These are phyloP conservation scores for Tricholoma saponaceum DNA, from an alignment of 768 basidiomycete species.

Conservation along the genomic window DNA sequence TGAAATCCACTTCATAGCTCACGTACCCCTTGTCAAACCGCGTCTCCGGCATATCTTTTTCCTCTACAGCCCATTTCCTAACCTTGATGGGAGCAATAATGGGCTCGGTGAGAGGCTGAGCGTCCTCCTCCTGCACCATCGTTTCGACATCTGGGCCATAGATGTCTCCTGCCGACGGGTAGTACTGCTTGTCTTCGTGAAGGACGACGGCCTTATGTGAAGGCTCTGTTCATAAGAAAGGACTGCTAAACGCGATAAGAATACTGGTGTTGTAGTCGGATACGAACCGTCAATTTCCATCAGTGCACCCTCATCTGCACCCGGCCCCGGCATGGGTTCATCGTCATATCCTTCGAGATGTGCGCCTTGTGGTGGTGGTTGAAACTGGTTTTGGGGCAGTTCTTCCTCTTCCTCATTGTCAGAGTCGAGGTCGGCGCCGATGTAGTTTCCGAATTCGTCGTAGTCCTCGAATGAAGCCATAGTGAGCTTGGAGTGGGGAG, in stretches of 20 bases:
- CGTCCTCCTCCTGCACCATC: slow-evolving; percentile 96
- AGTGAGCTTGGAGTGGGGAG: slow-evolving; percentile 3
- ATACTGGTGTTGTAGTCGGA: slow-evolving; percentile 2
- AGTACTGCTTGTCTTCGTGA: slow-evolving; percentile 98
- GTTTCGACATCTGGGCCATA: slow-evolving; percentile 96
- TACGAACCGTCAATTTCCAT: slow-evolving; percentile 81
- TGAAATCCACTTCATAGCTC: not conserved
- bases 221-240: slow-evolving; percentile 46
- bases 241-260: slow-evolving; percentile 15
- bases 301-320: slow-evolving; percentile 54
- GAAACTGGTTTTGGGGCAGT: slow-evolving; percentile 47
- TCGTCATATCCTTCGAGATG: slow-evolving; percentile 86
- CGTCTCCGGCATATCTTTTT: slow-evolving; percentile 94
- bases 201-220: slow-evolving; percentile 79
- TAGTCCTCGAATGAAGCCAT: slow-evolving; percentile 74
- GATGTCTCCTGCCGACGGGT: slow-evolving; percentile 86
- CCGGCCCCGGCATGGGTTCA: slow-evolving; percentile 49
- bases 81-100: slow-evolving; percentile 95
- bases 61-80: slow-evolving; percentile 90
- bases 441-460: slow-evolving; percentile 97
- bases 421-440: slow-evolving; percentile 91
- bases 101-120: slow-evolving; percentile 91
- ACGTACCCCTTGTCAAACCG: slow-evolving; percentile 95
- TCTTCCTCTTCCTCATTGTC: slow-evolving; percentile 63
- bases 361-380: slow-evolving; percentile 33